These are phyloP conservation scores for Hypericum perforatum DNA, from an alignment of 345 rosid genomes.

Conservation along the genomic window DNA sequence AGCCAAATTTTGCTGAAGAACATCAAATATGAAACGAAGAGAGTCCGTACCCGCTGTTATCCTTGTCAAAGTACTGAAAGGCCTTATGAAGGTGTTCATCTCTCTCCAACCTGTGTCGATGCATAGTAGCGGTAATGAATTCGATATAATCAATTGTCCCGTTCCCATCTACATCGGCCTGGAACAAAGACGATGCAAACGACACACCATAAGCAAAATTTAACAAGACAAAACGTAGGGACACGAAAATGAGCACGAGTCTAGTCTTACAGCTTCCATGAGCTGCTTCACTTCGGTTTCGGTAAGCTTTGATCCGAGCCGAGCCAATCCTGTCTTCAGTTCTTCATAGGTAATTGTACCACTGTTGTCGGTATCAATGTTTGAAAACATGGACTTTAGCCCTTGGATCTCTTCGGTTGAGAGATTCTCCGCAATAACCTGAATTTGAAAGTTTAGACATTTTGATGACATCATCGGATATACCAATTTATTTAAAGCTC, in stretches of 20 bases:
- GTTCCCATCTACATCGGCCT: conserved; percentile 37
- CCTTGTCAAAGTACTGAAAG: conserved; percentile 27
- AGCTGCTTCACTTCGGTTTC: conserved; percentile 36
- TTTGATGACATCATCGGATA: no score
- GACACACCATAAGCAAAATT: not conserved
- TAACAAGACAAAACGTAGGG: not conserved
- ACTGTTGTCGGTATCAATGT: conserved; percentile 35
- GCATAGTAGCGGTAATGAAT: conserved; percentile 33
- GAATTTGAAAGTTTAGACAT: not conserved
- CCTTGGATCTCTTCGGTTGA: conserved; percentile 33
- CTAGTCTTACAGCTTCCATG: conserved; percentile 37
- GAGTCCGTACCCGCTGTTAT: conserved; percentile 21
- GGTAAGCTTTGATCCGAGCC: conserved; percentile 35
- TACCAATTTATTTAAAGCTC: not conserved
- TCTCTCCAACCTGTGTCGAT: conserved; percentile 25
- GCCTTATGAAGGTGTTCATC: conserved; percentile 28
- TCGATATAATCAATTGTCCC: conserved; percentile 30
- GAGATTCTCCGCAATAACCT: conserved; percentile 38
- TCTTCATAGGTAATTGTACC: conserved; percentile 39
- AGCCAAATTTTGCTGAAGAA: no score
- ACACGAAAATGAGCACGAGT: not conserved
- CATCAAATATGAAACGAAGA: no score
- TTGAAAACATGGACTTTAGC: conserved; percentile 28
- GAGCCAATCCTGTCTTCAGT: conserved; percentile 29
- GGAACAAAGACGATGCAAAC: not conserved